Base-by-base conservation (phyloP, 2,329 filamentous ascomycete species). In the Lachnellula subtilissima region DNA sequence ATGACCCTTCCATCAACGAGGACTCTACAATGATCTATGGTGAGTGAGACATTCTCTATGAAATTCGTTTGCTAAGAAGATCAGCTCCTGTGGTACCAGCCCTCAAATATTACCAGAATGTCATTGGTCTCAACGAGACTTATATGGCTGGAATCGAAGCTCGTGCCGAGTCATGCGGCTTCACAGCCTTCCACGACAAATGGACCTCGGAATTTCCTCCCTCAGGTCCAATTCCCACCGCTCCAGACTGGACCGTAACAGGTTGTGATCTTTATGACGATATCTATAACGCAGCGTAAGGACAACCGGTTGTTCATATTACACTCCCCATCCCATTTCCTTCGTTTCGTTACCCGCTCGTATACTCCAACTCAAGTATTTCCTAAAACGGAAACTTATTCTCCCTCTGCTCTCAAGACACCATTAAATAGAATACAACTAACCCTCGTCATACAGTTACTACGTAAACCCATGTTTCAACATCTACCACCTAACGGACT, bases 391-490 rank as follows among this genome's bases (percentile, higher is more conserved):
- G 7, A 8, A 25, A 25, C 5, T 25, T 25, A 8, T 25, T 28
- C 1, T 28, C 2, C 22, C 22, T 8, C 25, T 28, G 6, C 25
- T 28, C 25, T 28, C 25, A 28, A 28, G 8, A 28, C 25, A 28
- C 25, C 7, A 2, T 28, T 28, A 8, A 28, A 9, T 8, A 28
- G 25, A 2, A 28, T 8, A 28, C 25, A 28, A 28, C 25, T 28
- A 28, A 28, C 25, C 25, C 25, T 28, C 6, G 7, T 9, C 25
- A 28, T 28, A 8, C 25, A 28, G 25, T 12, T 69, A 75, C 39
- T 67, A 74, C 11, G 74, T 80, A 37, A 88, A 88, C 69, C 65
- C 65, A 0, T 88, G 85, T 72, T 88, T 85, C 70, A 80, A 86
- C 64, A 73, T 85, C 42, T 87, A 87, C 69, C 76, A 82, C 43